These are phyloP conservation scores for Flaveria sonorensis DNA, from an alignment of 129 eudicot genomes.

Conservation along the genomic window DNA sequence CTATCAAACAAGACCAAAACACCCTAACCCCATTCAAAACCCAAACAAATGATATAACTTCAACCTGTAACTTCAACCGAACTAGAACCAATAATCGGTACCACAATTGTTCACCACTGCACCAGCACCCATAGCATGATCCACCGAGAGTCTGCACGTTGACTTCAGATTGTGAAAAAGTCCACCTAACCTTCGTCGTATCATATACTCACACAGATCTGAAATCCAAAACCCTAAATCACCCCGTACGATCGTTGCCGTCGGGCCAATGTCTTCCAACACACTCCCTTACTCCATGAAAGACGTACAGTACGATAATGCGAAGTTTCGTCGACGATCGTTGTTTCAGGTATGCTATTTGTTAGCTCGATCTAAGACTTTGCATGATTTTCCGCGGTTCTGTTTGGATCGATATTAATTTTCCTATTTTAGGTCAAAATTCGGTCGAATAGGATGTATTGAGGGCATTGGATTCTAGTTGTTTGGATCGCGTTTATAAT, in stretches of 20 bases:
- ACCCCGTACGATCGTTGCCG: background rate
- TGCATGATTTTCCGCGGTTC: constrained; percentile 9
- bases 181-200: background rate
- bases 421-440: background rate
- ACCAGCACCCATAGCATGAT: too few species aligned
- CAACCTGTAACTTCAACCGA: too few species aligned
- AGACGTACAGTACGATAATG: constrained; percentile 81
- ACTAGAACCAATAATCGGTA: too few species aligned
- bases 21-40: too few species aligned
- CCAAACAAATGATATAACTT: too few species aligned
- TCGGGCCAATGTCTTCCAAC: constrained; percentile 43
- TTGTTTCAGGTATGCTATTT: constrained; percentile 45
- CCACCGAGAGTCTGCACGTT: background rate
- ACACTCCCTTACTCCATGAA: constrained; percentile 74
- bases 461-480: background rate
- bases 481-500: background rate
- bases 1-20: too few species aligned
- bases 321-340: constrained; percentile 87
- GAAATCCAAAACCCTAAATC: constrained; percentile 36
- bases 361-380: constrained; percentile 9
- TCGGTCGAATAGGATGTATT: constrained; percentile 5
- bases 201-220: constrained; percentile 9
- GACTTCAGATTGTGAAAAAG: background rate
- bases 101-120: too few species aligned
- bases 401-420: background rate